These are phyloP conservation scores for Abelmoschus esculentus DNA, from an alignment of 345 rosid species.

Conservation along the genomic window DNA sequence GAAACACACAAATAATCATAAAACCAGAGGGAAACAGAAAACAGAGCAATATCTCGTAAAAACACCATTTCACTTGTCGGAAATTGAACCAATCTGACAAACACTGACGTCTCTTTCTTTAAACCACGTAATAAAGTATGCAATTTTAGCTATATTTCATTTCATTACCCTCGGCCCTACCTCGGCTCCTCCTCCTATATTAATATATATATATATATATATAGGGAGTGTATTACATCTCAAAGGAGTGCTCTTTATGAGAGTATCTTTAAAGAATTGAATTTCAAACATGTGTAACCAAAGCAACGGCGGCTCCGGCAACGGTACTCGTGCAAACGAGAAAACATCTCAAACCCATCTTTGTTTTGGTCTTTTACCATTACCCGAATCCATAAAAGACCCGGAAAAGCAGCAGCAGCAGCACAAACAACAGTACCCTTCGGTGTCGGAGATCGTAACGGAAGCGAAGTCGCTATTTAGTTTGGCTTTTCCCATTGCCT, in stretches of 20 bases:
- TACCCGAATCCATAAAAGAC: constrained; percentile 22
- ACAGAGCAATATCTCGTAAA: constrained; percentile 9
- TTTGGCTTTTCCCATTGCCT: constrained; percentile 72
- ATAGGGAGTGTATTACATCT: background rate
- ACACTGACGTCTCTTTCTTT: constrained; percentile 21
- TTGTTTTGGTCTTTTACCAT: constrained; percentile 34
- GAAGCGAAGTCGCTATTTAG: constrained; percentile 71
- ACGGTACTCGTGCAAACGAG: constrained; percentile 2
- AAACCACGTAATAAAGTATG: background rate
- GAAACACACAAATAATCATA: background rate
- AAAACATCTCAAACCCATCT: constrained; percentile 28
- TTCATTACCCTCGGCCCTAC: background rate
- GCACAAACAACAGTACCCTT: constrained; percentile 3
- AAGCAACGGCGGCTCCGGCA: constrained; percentile 13
- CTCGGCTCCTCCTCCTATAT: background rate
- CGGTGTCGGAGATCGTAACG: constrained; percentile 30
- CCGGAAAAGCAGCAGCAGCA: constrained; percentile 16
- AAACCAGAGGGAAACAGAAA: background rate
- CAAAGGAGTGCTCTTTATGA: constrained; percentile 40
- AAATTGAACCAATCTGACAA: constrained; percentile 28
- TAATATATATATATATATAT: background rate
- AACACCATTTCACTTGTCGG: constrained; percentile 14
- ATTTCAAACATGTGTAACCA: constrained; percentile 45
- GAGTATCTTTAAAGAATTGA: constrained; percentile 26
- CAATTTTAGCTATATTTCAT: background rate